These are phyloP conservation scores for Xylariaceae sp. DNA, from an alignment of 2,329 filamentous ascomycete genomes.

Conservation along the genomic window DNA sequence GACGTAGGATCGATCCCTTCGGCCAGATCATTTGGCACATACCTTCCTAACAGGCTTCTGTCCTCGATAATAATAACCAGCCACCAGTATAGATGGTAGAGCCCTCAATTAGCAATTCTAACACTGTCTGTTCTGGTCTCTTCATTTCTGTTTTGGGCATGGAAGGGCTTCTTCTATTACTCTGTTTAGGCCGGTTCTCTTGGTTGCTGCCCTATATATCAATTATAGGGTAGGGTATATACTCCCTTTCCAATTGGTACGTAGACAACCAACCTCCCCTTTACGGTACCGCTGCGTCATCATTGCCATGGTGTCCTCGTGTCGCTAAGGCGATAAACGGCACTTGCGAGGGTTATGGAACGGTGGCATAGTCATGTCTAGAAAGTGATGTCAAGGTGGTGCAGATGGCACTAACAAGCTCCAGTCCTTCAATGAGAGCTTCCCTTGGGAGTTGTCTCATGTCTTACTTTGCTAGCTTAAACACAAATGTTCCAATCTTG, in stretches of 20 bases:
- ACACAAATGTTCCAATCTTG: background rate
- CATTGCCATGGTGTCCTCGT: constrained; percentile 3
- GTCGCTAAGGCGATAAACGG: constrained; percentile 1
- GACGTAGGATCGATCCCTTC: too few relatives aligned
- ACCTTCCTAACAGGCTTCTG: too few relatives aligned
- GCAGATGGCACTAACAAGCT: constrained; percentile 23
- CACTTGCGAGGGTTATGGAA: background rate
- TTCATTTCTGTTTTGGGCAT: background rate
- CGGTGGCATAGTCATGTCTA: background rate
- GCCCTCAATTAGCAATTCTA: too few relatives aligned
- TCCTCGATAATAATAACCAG: too few relatives aligned
- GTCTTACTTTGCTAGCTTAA: constrained; percentile 18
- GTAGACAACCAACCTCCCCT: background rate
- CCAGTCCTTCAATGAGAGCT: constrained; percentile 6
- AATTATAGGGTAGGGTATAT: too few relatives aligned
- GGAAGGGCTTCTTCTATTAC: too few relatives aligned
- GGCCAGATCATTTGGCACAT: background rate
- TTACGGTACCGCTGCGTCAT: constrained; percentile 13
- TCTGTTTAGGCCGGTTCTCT: background rate
- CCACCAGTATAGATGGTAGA: too few relatives aligned
- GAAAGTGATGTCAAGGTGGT: constrained; percentile 17
- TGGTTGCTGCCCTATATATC: constrained; percentile 4
- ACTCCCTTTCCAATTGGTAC: background rate
- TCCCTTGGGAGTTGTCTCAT: background rate
- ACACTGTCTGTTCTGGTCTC: too few relatives aligned